These are phyloP conservation scores for Coniochaeta ligniaria DNA, from an alignment of 2,329 filamentous ascomycete genomes.

Conservation along the genomic window DNA sequence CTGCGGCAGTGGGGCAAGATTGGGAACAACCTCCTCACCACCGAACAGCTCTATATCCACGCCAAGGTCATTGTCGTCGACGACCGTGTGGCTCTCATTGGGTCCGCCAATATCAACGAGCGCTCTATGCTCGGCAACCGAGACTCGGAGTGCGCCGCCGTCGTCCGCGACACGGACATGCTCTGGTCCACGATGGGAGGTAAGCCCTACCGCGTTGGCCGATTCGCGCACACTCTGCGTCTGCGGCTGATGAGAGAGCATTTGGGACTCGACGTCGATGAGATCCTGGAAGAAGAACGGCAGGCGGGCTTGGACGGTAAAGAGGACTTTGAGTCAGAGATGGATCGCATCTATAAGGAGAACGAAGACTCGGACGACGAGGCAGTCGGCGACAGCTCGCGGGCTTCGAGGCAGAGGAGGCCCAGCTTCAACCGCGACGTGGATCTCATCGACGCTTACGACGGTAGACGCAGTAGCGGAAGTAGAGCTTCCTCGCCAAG, in stretches of 20 bases:
- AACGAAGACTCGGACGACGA: conserved; percentile 27
- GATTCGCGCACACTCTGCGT: conserved; percentile 87
- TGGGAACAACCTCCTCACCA: conserved; percentile 73
- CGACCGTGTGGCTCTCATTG: conserved; percentile 87
- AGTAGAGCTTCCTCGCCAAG: background rate
- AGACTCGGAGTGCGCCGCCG: conserved; percentile 85
- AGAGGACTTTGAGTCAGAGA: conserved; percentile 47
- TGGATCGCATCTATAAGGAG: conserved; percentile 55
- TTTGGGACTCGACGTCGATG: conserved; percentile 90
- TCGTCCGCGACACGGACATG: conserved; percentile 90
- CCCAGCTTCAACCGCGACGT: conserved; percentile 73
- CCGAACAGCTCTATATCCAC: conserved; percentile 96
- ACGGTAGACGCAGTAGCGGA: conserved; percentile 17
- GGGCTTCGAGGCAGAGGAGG: conserved; percentile 23
- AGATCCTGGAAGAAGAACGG: conserved; percentile 73
- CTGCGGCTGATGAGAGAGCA: conserved; percentile 96
- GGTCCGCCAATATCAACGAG: conserved; percentile 98
- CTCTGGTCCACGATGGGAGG: conserved; percentile 88
- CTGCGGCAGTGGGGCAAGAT: conserved; percentile 89
- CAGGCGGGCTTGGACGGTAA: conserved; percentile 56
- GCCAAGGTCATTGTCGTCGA: conserved; percentile 96
- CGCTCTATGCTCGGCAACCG: conserved; percentile 87
- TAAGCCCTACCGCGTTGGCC: conserved; percentile 78
- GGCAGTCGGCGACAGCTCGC: conserved; percentile 3
- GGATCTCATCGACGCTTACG: conserved; percentile 46